Conservation (phyloP, 140 eudicot genomes). For the Senecio squalidus region DNA sequence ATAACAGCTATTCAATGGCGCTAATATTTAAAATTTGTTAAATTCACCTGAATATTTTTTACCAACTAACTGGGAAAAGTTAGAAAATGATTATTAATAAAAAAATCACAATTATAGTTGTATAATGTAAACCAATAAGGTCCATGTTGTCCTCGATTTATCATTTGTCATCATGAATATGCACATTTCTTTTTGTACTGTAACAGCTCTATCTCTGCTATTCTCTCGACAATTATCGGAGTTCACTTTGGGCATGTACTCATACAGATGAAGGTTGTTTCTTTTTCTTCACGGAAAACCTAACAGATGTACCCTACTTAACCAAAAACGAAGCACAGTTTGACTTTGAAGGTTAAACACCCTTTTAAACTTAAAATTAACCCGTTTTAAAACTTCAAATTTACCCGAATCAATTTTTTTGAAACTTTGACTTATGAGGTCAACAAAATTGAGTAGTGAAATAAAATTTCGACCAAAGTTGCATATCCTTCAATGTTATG, state of each 20-base stretch:
- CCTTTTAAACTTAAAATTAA: background rate
- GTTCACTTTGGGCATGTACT: constrained; percentile 86
- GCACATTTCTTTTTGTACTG: background rate
- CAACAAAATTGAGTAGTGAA: too few relatives aligned
- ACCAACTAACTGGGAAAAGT: background rate
- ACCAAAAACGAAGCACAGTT: constrained; percentile 2
- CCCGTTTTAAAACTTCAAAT: too few relatives aligned
- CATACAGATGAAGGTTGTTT: constrained; percentile 64
- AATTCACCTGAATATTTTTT: too few relatives aligned
- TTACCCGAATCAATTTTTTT: too few relatives aligned
- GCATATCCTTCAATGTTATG: too few relatives aligned
- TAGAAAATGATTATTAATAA: background rate
- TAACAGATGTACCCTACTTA: background rate
- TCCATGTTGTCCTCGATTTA: background rate
- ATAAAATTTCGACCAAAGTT: too few relatives aligned
- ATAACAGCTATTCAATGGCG: too few relatives aligned
- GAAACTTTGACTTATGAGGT: too few relatives aligned
- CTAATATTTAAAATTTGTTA: too few relatives aligned
- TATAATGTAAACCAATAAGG: background rate
- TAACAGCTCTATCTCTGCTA: constrained; percentile 85
- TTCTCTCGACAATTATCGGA: constrained; percentile 65
- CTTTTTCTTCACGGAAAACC: background rate
- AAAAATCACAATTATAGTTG: background rate
- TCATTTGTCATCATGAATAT: constrained; percentile 17
- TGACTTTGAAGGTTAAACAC: constrained; percentile 5